Evolutionary conservation across 129 eudicot species (phyloP), one percentile per base, ranked within the genome.

Genomic region (Scalesia atractyloides): DNA sequence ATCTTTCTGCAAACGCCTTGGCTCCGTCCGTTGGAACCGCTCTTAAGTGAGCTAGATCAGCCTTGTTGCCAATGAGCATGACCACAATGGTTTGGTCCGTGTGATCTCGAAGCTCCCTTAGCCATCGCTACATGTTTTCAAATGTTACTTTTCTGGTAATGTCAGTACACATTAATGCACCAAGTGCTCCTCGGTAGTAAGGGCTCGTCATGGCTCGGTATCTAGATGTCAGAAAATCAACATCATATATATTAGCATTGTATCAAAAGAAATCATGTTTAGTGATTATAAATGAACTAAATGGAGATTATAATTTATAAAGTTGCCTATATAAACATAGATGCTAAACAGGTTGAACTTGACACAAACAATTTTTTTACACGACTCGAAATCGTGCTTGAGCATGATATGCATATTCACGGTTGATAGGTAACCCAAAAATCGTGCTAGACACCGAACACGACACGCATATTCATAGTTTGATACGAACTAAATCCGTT

Each of bases 101-200:
- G 67, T 75, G 80, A 41, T 75, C 66, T n/a, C 80, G 52, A 18
- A 75, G 73, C 80, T 75, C 73, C 43, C 33, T 66, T 52, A 75
- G 63, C 80, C 80, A 75, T 64, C 73, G 50, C 52, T 75, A 66
- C 39, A 53, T 67, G 53, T 64, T 75, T 49, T 68, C 61, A 49
- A 68, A 68, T 11, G 73, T 68, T 49, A 49, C 73, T 16, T 49
- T 68, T 68, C 67, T 22, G 5, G 76, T 72, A 44, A 72, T 53
- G 41, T 72, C 76, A n/a, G 9, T 72, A 72, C 34, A 72, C 76
- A 72, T 43, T 60, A 72, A 53, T 0, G 76, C 76, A 54, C 66
- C 75, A 51, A 70, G 36, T 7, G 75, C 50, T 49, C 73, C 73
- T 68, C 73, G 50, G 46, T 68, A 68, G 61, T 58, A 58, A 7